Conservation (phyloP, 2,329 filamentous ascomycete species). For the Xylogone sp. region DNA sequence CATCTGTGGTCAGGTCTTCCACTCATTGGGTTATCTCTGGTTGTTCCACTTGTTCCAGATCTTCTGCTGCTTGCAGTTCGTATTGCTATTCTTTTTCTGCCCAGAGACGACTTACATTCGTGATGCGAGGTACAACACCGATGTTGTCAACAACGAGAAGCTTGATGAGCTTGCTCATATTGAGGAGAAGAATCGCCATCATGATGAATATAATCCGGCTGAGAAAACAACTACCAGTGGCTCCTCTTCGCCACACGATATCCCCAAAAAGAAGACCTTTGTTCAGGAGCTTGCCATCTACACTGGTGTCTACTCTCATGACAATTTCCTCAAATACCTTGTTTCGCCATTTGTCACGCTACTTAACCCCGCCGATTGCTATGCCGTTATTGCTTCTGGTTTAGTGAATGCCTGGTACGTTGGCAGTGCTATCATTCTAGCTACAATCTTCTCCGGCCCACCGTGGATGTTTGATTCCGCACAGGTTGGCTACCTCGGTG, state of each 20-base stretch:
- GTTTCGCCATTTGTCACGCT: slow-evolving; percentile 42
- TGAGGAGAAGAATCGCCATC: neutral
- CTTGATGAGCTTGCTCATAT: neutral
- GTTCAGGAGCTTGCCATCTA: slow-evolving; percentile 29
- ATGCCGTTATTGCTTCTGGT: slow-evolving; percentile 44
- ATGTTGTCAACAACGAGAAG: slow-evolving; percentile 1
- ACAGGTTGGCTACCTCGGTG: slow-evolving; percentile 38
- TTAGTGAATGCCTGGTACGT: slow-evolving; percentile 38
- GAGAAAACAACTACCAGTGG: neutral
- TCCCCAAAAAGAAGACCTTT: slow-evolving; percentile 27
- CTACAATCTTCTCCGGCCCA: slow-evolving; percentile 43
- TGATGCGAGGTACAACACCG: slow-evolving; percentile 1
- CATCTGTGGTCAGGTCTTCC: slow-evolving; percentile 35
- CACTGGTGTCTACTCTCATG: neutral
- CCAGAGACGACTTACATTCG: slow-evolving; percentile 47
- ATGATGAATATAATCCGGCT: neutral
- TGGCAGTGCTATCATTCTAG: slow-evolving; percentile 35
- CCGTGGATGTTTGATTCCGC: slow-evolving; percentile 39
- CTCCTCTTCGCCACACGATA: neutral
- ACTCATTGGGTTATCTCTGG: slow-evolving; percentile 34
- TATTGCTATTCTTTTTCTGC: slow-evolving; percentile 40
- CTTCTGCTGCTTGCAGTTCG: slow-evolving; percentile 31
- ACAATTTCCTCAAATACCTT: slow-evolving; percentile 32
- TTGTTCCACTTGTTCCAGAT: slow-evolving; percentile 44
- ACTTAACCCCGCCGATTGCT: slow-evolving; percentile 42